These are phyloP conservation scores for Ogataea minuta DNA, from an alignment of 805 yeast species.

Conservation along the genomic window DNA sequence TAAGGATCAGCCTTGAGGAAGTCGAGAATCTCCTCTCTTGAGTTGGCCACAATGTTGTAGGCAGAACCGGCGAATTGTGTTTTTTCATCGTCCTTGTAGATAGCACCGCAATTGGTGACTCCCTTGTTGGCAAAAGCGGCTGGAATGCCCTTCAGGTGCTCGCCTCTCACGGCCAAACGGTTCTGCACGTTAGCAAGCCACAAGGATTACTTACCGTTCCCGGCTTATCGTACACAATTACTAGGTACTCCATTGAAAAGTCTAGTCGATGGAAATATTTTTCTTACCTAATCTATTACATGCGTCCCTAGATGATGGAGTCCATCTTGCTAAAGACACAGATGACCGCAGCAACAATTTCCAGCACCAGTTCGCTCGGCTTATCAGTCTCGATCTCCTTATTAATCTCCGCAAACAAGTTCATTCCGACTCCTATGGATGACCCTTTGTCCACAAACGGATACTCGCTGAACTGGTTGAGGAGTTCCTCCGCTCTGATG, in stretches of 20 bases:
- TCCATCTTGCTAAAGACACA: conserved; percentile 92
- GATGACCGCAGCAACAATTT: conserved; percentile 89
- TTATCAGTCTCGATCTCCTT: conserved; percentile 51
- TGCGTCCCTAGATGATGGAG: conserved; percentile 56
- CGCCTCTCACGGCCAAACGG: conserved; percentile 49
- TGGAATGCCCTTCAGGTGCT: conserved; percentile 52
- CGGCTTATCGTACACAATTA: conserved; percentile 67
- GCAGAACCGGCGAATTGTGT: conserved; percentile 66
- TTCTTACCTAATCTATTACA: conserved; percentile 12
- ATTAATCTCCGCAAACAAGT: conserved; percentile 51
- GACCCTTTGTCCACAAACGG: conserved; percentile 66
- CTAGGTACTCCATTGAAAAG: conserved; percentile 55
- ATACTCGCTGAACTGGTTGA: conserved; percentile 76
- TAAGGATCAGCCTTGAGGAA: conserved; percentile 63
- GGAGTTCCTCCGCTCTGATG: conserved; percentile 88
- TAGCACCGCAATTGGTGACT: conserved; percentile 51
- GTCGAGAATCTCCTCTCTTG: conserved; percentile 63
- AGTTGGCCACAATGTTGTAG: conserved; percentile 59
- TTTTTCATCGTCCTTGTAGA: conserved; percentile 46
- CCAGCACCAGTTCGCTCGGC: conserved; percentile 65
- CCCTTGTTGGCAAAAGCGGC: conserved; percentile 37
- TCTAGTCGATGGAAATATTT: conserved; percentile 4
- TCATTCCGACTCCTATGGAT: conserved; percentile 68
- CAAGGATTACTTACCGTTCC: conserved; percentile 35
- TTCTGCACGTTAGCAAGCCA: conserved; percentile 31